Base-by-base conservation (phyloP, 2,329 filamentous ascomycete species). In the Claviceps arundinis region DNA sequence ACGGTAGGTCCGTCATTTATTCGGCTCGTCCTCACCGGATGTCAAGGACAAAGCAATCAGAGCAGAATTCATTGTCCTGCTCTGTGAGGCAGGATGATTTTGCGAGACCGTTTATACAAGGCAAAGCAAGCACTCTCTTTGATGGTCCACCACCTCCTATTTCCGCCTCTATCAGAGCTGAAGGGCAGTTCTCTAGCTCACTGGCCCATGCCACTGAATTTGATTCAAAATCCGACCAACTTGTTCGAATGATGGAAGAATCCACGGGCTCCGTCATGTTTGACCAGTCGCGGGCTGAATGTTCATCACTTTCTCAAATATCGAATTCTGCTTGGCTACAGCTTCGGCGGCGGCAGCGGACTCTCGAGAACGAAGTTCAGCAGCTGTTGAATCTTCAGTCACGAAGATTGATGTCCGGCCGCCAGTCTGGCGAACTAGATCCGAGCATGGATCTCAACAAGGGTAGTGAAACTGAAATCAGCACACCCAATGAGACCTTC, bases 131-230 rank as follows among this genome's bases (percentile, higher is more conserved):
- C 13, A 54, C 63, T 3, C 65, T 77, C 45, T 78, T 77, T 52
- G 59, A 65, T 2, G 73, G 74, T 1, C 75, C 75, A 0, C 75
- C 75, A 0, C 73, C 75, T 1, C 75, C 75, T 4, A 77, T 78
- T 52, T 68, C 72, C 1, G 57, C 64, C 5, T 76, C 75, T 0
- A 64, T 68, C 3, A 53, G 72, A 19, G 51, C 72, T 2, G 58
- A 57, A 8, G n/a, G 57, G 54, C 48, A 24, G 40, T 24, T 24
- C n/a, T 44, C 51, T 9, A 45, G 43, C 11, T 43, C 48, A 37
- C 44, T 47, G 9, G 13, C 37, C 55, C 5, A 58, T 54, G 11
- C 41, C 54, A 7, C 54, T 57, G n/a, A 57, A 66, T 47, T 13
- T 14, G 34, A 48, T n/a, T 48, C 22, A 38, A n/a, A 49, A 8